Percentiles rank a stretch among this genome's conserved stretches.
Conservation (phyloP, 352 stramenopile species). For the Phytophthora tentaculata region DNA sequence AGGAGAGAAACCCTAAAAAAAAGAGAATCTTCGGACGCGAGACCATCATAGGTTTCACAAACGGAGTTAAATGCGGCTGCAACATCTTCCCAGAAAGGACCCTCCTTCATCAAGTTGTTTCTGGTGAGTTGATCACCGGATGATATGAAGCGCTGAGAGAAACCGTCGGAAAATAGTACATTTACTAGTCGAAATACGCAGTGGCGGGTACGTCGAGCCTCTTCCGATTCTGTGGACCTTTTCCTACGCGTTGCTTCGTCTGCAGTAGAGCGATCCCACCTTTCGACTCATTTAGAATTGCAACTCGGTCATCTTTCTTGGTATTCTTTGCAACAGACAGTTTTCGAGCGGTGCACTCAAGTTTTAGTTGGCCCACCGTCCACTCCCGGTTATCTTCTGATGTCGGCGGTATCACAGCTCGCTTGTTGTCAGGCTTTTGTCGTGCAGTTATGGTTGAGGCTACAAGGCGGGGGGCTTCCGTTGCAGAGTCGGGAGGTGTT, state of each 20-base stretch:
- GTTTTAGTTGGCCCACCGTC: constrained; percentile 7
- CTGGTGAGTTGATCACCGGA: constrained; percentile 9
- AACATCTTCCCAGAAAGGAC: constrained; percentile 2
- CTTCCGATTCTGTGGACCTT: background rate
- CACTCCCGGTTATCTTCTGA: background rate
- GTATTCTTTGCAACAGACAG: constrained; percentile 17
- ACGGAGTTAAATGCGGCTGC: background rate
- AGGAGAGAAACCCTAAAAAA: background rate
- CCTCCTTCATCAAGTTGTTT: constrained; percentile 6
- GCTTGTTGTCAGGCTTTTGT: background rate
- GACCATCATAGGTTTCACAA: background rate
- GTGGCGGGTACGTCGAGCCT: background rate
- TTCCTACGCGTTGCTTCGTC: background rate
- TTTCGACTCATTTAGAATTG: constrained; percentile 1
- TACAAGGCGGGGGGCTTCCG: too few species aligned
- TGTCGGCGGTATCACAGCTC: background rate
- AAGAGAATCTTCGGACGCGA: background rate
- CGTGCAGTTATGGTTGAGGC: background rate
- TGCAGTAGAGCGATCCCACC: background rate
- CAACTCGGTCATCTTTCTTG: background rate
- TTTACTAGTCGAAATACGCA: constrained; percentile 11
- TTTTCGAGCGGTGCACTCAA: constrained; percentile 1
- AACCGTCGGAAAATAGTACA: background rate
- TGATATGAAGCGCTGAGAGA: constrained; percentile 5
- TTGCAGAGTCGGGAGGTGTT: too few species aligned